A percentile compares a stretch with the other conserved stretches of the same genome.
Evolutionary conservation across 2,329 filamentous ascomycete genomes (phyloP).

Genomic region (Diaporthe nobilis): DNA sequence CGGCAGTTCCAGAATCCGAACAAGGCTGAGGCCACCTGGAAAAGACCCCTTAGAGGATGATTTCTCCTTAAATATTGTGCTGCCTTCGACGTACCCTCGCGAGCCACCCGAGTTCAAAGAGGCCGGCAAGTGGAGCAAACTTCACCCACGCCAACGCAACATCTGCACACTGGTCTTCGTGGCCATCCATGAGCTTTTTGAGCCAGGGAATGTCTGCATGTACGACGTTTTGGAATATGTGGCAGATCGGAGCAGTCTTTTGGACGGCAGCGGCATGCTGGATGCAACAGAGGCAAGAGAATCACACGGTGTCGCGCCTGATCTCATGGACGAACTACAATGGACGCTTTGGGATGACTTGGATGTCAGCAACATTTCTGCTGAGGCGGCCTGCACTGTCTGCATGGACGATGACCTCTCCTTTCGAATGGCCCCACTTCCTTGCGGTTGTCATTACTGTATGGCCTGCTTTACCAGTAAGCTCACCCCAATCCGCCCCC

Average conservation of each 20-base stretch:
- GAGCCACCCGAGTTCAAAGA: constrained; percentile 2
- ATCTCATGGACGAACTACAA: background rate
- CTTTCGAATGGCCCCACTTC: constrained; percentile 1
- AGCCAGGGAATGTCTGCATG: background rate
- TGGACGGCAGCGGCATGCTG: constrained; percentile 1
- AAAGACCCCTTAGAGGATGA: background rate
- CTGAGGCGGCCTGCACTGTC: background rate
- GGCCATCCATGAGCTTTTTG: background rate
- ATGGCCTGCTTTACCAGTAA: constrained; percentile 9
- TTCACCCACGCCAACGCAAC: background rate
- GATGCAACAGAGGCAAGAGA: background rate
- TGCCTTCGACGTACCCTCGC: constrained; percentile 1
- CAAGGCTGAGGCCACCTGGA: background rate
- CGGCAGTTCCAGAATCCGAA: constrained; percentile 21
- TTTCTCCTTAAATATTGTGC: background rate
- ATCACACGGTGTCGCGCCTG: background rate
- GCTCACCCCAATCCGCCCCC: background rate
- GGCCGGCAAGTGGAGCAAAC: background rate
- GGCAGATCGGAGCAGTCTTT: background rate
- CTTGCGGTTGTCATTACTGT: constrained; percentile 24
- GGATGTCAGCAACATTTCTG: background rate
- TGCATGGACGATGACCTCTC: constrained; percentile 5
- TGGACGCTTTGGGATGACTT: constrained; percentile 25
- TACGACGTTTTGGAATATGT: background rate
- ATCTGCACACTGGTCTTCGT: background rate